Percentiles rank a stretch among this genome's conserved stretches.
Evolutionary conservation across 2,329 filamentous ascomycete genomes (phyloP).

Genomic region (Neopestalotiopsis rosae): DNA sequence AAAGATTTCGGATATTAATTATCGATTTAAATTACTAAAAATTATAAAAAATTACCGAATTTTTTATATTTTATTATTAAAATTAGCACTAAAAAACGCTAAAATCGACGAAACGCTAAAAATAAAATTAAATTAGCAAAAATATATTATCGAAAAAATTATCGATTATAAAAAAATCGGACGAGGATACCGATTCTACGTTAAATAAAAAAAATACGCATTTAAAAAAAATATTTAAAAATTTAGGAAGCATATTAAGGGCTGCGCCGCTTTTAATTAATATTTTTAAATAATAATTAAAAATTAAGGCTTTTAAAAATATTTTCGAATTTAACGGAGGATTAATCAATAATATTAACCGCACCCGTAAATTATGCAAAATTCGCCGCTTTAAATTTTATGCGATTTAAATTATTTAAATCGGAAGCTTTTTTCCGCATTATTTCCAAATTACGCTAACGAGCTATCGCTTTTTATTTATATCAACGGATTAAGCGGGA

Average conservation of each 20-base stretch:
- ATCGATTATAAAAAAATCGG: constrained; percentile 14
- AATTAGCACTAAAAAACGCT: background rate
- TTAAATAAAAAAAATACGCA: constrained; percentile 13
- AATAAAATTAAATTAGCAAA: constrained; percentile 20
- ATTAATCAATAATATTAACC: constrained; percentile 7
- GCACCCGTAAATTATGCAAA: background rate
- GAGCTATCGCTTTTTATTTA: too few species aligned
- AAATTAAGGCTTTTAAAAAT: background rate
- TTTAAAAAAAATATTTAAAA: too few species aligned
- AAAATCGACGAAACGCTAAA: background rate
- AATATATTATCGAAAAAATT: constrained; percentile 19
- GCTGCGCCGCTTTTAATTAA: too few species aligned
- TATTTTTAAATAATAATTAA: background rate
- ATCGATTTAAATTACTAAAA: background rate
- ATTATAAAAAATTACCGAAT: background rate
- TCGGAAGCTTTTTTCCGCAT: too few species aligned
- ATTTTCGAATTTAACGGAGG: background rate
- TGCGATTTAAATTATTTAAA: background rate
- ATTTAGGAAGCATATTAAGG: too few species aligned
- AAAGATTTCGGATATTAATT: background rate
- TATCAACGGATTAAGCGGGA: too few species aligned
- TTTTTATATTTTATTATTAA: background rate
- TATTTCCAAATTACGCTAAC: too few species aligned
- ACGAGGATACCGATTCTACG: constrained; percentile 19
- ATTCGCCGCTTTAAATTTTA: background rate